Evolutionary conservation across 2,329 filamentous ascomycete genomes (phyloP), one percentile per base, ranked within the genome.

Genomic region (Aspergillus sclerotialis): DNA sequence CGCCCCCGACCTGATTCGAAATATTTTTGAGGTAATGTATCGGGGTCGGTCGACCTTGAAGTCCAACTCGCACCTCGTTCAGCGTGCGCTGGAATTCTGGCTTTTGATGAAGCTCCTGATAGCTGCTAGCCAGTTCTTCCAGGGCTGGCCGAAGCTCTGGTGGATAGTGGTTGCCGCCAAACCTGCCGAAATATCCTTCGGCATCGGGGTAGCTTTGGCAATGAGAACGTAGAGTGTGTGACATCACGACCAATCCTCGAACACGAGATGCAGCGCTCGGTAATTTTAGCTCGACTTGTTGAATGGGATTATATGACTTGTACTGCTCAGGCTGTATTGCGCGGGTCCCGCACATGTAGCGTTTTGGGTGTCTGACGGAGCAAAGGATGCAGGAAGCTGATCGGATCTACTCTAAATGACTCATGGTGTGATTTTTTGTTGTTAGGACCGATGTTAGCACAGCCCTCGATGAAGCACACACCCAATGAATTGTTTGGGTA

Each of bases 1-100:
- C 19, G 19, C 19, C 19, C 84, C 84, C 83, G 33, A 84, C 85
- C 52, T 87, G 68, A 56, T 86, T 79, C 0, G 86, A 92, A 39
- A 93, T 68, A 34, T 85, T 76, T 49, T 89, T 81, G 21, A 38
- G 36, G 8, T 28, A 21, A 19, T 38, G 36, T 11, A 38, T 21
- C 12, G 36, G 36, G 2, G 87, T 44, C 8, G 42, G 42, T 8
- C 42, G 42, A 9, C 42, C 42, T 33, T 44, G 42, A 15, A 44
- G 39, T 18, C 38, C 39, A 17, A 35, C 19, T 10, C 40, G 43
- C 6, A 24, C 43, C 18, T 37, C 35, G 9, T 37, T 25, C 3
- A 45, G 43, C 6, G 19, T 10, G 19, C 19, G 15, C 12, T 39
- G 33, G 30, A 44, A 45, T 26, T 42, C 41, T 27, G 36, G 38